Percentiles rank a stretch among this genome's conserved stretches.
Conservation (phyloP, 78 protist species). For the Salpingoeca rosetta region DNA sequence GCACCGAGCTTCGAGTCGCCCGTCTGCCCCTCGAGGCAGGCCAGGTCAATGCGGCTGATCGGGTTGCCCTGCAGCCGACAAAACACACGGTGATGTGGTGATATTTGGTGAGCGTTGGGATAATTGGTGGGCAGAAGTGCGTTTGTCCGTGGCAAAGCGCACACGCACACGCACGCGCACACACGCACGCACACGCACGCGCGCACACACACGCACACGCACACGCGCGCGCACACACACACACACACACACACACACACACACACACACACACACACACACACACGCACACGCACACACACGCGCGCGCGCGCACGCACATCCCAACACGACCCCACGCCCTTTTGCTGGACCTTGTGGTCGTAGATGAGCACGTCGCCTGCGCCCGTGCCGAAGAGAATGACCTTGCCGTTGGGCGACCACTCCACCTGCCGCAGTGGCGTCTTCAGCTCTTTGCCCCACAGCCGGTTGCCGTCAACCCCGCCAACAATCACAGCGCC, state of each 20-base stretch:
- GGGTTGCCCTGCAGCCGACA: neutral
- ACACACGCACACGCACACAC: no score
- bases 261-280: neutral
- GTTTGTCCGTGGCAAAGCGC: no score
- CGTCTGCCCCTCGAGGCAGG: neutral
- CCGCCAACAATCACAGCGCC: slow-evolving; percentile 67
- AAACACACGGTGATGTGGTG: no score
- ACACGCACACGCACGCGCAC: neutral
- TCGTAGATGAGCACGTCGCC: slow-evolving; percentile 48
- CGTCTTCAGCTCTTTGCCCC: slow-evolving; percentile 52
- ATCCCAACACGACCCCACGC: neutral
- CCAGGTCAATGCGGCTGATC: neutral
- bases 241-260: neutral
- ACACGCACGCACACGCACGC: neutral
- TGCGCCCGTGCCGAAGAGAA: slow-evolving; percentile 31
- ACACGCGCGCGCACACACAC: neutral
- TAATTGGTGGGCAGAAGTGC: no score
- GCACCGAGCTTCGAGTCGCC: no score
- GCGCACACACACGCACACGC: neutral
- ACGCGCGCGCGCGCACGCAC: no score
- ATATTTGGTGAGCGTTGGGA: no score
- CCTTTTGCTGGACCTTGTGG: no score
- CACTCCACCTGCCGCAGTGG: slow-evolving; percentile 39
- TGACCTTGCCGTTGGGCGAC: slow-evolving; percentile 53
- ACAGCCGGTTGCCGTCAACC: slow-evolving; percentile 57